Evolutionary conservation across 2,329 filamentous ascomycete species (phyloP), one percentile per base, ranked within the genome.

Genomic region (Colletotrichum aenigma): DNA sequence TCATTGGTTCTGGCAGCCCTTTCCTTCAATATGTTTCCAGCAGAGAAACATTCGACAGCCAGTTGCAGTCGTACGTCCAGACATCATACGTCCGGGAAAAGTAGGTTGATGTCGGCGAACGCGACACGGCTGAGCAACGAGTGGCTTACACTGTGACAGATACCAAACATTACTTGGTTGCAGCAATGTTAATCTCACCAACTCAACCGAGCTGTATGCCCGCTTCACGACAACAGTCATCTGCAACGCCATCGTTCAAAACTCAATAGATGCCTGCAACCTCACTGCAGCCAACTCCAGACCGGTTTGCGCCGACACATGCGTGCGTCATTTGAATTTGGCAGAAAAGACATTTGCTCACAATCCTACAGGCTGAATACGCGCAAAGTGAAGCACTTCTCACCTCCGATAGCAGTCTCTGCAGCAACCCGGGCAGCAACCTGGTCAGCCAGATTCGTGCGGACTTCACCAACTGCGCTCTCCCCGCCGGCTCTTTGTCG

Each of bases 161-260:
- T 99, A 96, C 85, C 90, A 94, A 83, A 88, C 90, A 69, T 88
- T 95, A 64, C 91, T 99, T 78, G 96, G 96, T 71, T 99, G 97
- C 83, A 89, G 91, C 64, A 90, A 91, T 77, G 88, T 98, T 80
- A 92, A 97, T 81, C 90, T 96, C 72, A 92, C 91, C 71, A 94
- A 98, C 83, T 93, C 95, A 6, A 93, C 92, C 79, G 90, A 94
- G 81, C 91, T 96, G 81, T 99, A 99, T 85, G 96, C 97, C 65
- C 94, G 97, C 80, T 99, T 96, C 86, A 98, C 96, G 7, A 97
- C 93, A 62, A 97, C 94, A 76, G 93, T 97, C 78, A 90, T 99
- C 78, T 99, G 97, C 89, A 98, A 97, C 88, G 91, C 95, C 78
- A 94, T 99, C 82, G 91, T 99, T 66, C 97, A 99, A 85, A 96